Evolutionary conservation across 208 protist genomes (phyloP), one percentile per base, ranked within the genome.

Genomic region (Tritrichomonas musculus): DNA sequence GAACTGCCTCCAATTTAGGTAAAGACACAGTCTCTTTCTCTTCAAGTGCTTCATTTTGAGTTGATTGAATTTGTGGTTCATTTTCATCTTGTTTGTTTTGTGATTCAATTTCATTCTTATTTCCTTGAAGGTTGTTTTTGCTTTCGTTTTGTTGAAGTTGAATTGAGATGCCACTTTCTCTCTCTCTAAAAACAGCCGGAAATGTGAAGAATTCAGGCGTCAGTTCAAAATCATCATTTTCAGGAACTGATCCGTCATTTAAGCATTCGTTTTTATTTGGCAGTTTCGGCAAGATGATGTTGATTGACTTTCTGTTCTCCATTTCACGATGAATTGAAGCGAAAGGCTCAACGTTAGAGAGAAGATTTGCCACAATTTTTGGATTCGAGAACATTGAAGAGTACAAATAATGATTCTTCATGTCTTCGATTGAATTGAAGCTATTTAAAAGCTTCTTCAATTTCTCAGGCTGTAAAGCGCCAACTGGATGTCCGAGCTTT

Each of bases 271-370:
- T 1, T 14, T 53, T 53, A 20, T 3, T 2, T 22, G 17, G 25
- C 14, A 92, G 72, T 47, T 66, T 39, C n/a, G n/a, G n/a, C 17
- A 36, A 17, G 22, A 73, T 47, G 25, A 44, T 13, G 72, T 92
- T 44, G 72, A 57, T 44, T 50, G 44, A 73, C 8, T 72, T 13
- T 25, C 33, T 41, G 55, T 30, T 50, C 47, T 94, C 47, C 49
- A 94, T 49, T 49, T 92, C 36, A 9, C 72, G 95, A 57, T 94
- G 49, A 27, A 94, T 69, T 41, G 93, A 92, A 17, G 94, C 65
- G 57, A 95, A 95, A 30, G 94, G 94, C 84, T 95, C 94, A 30
- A 95, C 8, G 27, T 94, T 65, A 0, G 95, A 30, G 27, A 95
- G 60, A 57, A 75, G 95, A 55, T 95, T 94, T 14, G 57, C 30